Percentiles rank a stretch among this genome's conserved stretches.
phyloP scores from a whole-genome alignment of 805 yeast species.

The Teunomyces funiuensis region DNA sequence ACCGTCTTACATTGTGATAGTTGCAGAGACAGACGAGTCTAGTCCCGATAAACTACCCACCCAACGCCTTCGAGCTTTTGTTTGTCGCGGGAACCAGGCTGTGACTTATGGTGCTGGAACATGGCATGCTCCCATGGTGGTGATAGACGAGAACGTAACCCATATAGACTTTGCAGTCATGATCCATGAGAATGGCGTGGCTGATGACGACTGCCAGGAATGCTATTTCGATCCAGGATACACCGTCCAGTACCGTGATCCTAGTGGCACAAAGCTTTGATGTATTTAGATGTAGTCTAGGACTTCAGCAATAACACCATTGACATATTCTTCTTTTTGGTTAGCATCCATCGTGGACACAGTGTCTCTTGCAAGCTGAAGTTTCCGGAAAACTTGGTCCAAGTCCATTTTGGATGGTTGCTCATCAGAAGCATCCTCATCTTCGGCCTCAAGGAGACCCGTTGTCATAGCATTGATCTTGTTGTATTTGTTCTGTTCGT shows the following conservation, averaged over 20 bases:
- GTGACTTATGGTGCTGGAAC: constrained; percentile 82
- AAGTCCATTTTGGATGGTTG: constrained; percentile 20
- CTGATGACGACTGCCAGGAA: constrained; percentile 81
- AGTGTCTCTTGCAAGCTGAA: constrained; percentile 35
- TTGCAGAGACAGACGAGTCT: constrained; percentile 54
- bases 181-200: constrained; percentile 78
- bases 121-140: constrained; percentile 98
- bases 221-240: constrained; percentile 65
- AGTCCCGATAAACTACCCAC: constrained; percentile 55
- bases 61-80: constrained; percentile 62
- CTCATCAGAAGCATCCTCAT: constrained; percentile 9
- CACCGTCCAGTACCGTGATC: constrained; percentile 26
- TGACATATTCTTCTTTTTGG: constrained; percentile 32
- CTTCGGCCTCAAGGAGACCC: constrained; percentile 19
- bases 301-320: constrained; percentile 37
- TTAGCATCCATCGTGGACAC: constrained; percentile 23
- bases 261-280: constrained; percentile 2
- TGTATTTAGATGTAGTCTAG: constrained; percentile 33
- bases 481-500: constrained; percentile 21
- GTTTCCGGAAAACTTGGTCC: constrained; percentile 29
- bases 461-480: constrained; percentile 26
- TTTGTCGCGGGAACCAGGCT: constrained; percentile 80
- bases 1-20: constrained; percentile 73
- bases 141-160: constrained; percentile 54
- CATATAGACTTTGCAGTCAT: constrained; percentile 81